Conservation (phyloP, 306 rosid genomes). For the Lithocarpus polystachyus region DNA sequence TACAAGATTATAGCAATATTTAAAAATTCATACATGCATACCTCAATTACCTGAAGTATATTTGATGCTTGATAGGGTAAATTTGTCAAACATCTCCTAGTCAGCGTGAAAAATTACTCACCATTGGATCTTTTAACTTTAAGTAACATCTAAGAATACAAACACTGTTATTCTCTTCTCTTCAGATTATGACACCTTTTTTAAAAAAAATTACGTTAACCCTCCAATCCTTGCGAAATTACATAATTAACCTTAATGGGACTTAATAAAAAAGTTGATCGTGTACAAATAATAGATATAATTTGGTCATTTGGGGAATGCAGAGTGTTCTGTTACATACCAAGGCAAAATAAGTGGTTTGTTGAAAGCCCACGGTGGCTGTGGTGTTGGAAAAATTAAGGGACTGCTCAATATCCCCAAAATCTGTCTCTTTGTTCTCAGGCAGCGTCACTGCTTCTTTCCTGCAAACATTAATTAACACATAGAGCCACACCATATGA, state of each 20-base stretch:
- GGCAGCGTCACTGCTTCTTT: slow-evolving; percentile 65
- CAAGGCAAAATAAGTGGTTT: slow-evolving; percentile 57
- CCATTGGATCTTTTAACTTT: too few species aligned
- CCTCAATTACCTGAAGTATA: background rate
- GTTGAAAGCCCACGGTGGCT: slow-evolving; percentile 46
- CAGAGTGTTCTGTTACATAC: slow-evolving; percentile 30
- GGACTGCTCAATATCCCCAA: slow-evolving; percentile 50
- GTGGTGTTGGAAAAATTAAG: slow-evolving; percentile 34
- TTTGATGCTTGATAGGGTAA: background rate
- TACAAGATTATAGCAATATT: too few species aligned
- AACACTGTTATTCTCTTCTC: background rate
- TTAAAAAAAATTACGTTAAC: too few species aligned
- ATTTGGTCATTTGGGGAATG: background rate
- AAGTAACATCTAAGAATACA: too few species aligned
- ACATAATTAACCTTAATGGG: background rate
- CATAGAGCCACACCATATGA: background rate
- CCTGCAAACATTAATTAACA: slow-evolving; percentile 32
- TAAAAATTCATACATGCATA: background rate
- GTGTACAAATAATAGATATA: background rate
- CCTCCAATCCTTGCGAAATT: background rate
- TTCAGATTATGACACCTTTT: background rate
- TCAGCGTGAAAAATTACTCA: background rate
- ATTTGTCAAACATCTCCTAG: background rate
- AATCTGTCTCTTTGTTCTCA: slow-evolving; percentile 38
- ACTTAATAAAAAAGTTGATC: background rate